These are phyloP conservation scores for Scheffersomyces titani DNA, from an alignment of 1,139 yeast genomes.

Conservation along the genomic window DNA sequence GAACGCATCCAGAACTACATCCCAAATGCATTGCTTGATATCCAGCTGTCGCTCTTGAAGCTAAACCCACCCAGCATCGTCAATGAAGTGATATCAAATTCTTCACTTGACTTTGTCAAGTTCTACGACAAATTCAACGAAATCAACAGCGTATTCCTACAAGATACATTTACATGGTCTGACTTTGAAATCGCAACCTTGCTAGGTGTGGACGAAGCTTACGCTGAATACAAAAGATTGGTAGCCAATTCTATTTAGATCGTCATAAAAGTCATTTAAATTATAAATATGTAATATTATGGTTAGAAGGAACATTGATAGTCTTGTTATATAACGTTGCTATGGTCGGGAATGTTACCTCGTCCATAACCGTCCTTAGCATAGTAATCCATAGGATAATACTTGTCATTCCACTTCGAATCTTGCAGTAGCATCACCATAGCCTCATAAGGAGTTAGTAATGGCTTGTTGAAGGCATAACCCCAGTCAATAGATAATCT, in stretches of 20 bases:
- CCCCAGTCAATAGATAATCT: conserved; percentile 98
- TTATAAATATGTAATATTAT: not conserved
- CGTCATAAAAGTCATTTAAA: not conserved
- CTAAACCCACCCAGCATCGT: conserved; percentile 65
- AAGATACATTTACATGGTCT: conserved; percentile 50
- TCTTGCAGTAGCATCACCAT: conserved; percentile 85
- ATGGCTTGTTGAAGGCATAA: conserved; percentile 89
- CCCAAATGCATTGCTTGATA: conserved; percentile 64
- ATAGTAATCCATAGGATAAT: conserved; percentile 96
- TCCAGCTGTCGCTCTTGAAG: conserved; percentile 56
- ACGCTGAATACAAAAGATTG: conserved; percentile 10
- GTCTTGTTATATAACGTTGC: not conserved
- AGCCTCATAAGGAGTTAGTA: conserved; percentile 94
- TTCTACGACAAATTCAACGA: conserved; percentile 52
- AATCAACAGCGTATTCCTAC: conserved; percentile 43
- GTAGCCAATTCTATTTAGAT: not conserved
- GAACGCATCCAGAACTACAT: conserved; percentile 48
- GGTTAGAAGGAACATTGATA: not conserved
- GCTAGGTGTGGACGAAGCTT: conserved; percentile 55
- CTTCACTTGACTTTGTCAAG: conserved; percentile 50
- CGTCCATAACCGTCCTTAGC: conserved; percentile 91
- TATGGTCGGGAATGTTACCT: conserved; percentile 62
- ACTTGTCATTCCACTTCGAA: conserved; percentile 60
- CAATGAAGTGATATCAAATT: conserved; percentile 51
- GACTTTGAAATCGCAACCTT: conserved; percentile 63